Conservation (phyloP, 2,329 filamentous ascomycete species). For the Pestalotiopsis sp. region DNA sequence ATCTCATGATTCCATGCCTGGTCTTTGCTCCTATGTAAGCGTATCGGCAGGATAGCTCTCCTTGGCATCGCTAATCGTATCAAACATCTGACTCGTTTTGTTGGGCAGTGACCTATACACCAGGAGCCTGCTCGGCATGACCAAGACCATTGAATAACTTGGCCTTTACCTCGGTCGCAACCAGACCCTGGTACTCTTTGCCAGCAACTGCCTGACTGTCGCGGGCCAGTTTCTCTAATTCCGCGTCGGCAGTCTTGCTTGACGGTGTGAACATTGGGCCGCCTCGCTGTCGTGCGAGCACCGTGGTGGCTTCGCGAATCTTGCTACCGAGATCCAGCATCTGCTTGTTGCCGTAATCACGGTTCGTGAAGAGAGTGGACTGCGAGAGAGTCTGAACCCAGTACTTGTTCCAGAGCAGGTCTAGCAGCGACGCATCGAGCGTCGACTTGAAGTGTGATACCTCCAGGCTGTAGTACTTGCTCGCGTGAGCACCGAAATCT, state of each 20-base stretch:
- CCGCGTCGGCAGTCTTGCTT: constrained; percentile 11
- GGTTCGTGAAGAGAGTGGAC: constrained; percentile 86
- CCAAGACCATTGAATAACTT: constrained; percentile 32
- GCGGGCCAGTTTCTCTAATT: constrained; percentile 30
- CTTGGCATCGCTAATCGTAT: neutral
- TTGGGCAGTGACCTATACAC: neutral
- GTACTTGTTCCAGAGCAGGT: constrained; percentile 97
- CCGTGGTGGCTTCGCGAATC: constrained; percentile 64
- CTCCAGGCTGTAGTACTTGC: constrained; percentile 87
- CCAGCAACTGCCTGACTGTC: constrained; percentile 32
- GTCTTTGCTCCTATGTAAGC: neutral
- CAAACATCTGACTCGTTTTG: neutral
- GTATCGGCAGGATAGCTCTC: neutral
- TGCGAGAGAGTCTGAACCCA: constrained; percentile 96
- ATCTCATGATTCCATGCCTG: constrained; percentile 20
- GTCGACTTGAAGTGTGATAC: constrained; percentile 94
- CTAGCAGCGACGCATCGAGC: constrained; percentile 83
- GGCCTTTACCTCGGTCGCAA: constrained; percentile 31
- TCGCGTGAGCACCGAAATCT: constrained; percentile 92
- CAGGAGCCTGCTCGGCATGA: neutral
- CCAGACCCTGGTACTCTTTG: constrained; percentile 35
- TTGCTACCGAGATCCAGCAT: constrained; percentile 87
- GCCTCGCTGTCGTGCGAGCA: constrained; percentile 34
- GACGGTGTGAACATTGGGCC: constrained; percentile 25
- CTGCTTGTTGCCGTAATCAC: constrained; percentile 90